Evolutionary conservation across 768 basidiomycete genomes (phyloP).

Genomic region (Tephrocybe sp.): DNA sequence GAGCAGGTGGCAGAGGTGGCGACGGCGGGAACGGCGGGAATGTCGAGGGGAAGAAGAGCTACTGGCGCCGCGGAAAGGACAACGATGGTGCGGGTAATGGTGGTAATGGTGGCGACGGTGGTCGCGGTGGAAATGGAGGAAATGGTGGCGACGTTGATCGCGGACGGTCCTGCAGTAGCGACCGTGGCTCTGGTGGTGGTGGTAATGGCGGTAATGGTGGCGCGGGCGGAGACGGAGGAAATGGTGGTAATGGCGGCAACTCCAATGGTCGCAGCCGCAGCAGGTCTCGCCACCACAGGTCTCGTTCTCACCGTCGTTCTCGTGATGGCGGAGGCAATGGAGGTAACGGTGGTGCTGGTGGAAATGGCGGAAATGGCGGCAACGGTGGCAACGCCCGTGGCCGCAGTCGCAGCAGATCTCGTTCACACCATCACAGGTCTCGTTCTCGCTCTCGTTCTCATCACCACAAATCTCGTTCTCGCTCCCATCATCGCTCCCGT

Average conservation of each 20-base stretch:
- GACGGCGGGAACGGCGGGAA: constrained; percentile 8
- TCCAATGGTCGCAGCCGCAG: neutral
- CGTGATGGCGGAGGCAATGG: neutral
- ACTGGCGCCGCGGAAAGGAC: neutral
- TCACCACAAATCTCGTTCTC: neutral
- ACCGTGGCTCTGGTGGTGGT: neutral
- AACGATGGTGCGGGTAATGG: neutral
- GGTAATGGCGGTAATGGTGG: neutral
- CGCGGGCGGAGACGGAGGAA: constrained; percentile 4
- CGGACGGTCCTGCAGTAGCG: neutral
- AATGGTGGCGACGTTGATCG: neutral
- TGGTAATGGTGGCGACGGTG: constrained; percentile 4
- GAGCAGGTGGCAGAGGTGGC: constrained; percentile 8
- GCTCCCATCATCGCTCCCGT: too few relatives aligned
- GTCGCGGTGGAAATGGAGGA: constrained; percentile 4
- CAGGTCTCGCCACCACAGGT: neutral
- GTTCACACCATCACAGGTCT: neutral
- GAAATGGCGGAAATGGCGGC: neutral
- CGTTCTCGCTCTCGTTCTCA: neutral
- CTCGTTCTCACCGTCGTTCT: neutral
- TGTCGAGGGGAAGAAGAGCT: neutral
- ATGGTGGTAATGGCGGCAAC: neutral
- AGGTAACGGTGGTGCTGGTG: neutral
- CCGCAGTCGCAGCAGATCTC: neutral
- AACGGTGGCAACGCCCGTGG: neutral